These are phyloP conservation scores for Talaromyces sp. DNA, from an alignment of 2,329 filamentous ascomycete species.

Conservation along the genomic window DNA sequence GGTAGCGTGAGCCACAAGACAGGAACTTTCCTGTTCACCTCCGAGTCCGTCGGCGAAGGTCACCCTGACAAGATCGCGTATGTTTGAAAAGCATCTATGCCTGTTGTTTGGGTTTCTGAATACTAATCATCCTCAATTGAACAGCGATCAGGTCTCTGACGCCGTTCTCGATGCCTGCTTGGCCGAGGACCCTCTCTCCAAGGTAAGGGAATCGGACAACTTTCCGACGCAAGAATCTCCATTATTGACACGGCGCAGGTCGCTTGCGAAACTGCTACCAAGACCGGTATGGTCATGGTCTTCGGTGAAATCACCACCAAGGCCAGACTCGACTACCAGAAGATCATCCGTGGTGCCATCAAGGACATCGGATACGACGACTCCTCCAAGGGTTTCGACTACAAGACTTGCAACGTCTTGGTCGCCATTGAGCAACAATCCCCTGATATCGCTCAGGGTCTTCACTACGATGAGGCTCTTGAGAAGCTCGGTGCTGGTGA, in stretches of 20 bases:
- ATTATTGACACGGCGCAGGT: conserved; percentile 47
- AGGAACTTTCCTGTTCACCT: conserved; percentile 83
- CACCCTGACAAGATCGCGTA: conserved; percentile 94
- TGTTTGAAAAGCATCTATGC: neutral
- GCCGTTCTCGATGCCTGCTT: conserved; percentile 98
- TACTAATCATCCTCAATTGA: conserved; percentile 10
- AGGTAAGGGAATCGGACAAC: conserved; percentile 53
- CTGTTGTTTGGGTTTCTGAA: neutral
- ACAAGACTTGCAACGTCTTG: conserved; percentile 99
- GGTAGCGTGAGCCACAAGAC: conserved; percentile 51
- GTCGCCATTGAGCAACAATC: conserved; percentile 99
- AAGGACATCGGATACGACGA: conserved; percentile 99
- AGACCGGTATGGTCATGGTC: conserved; percentile 99
- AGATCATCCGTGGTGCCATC: conserved; percentile 89
- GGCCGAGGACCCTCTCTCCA: conserved; percentile 90
- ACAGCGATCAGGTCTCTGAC: conserved; percentile 91
- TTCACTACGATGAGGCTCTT: conserved; percentile 95
- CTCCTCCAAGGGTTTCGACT: conserved; percentile 97
- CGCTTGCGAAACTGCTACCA: conserved; percentile 98
- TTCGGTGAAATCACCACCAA: conserved; percentile 99
- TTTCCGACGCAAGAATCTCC: neutral
- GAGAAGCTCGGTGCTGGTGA: conserved; percentile 98
- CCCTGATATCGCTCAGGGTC: conserved; percentile 96
- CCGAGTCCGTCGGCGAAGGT: conserved; percentile 84
- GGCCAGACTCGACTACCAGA: conserved; percentile 94